Conservation (phyloP, 2,329 filamentous ascomycete genomes). For the Stromatinia cepivora region DNA sequence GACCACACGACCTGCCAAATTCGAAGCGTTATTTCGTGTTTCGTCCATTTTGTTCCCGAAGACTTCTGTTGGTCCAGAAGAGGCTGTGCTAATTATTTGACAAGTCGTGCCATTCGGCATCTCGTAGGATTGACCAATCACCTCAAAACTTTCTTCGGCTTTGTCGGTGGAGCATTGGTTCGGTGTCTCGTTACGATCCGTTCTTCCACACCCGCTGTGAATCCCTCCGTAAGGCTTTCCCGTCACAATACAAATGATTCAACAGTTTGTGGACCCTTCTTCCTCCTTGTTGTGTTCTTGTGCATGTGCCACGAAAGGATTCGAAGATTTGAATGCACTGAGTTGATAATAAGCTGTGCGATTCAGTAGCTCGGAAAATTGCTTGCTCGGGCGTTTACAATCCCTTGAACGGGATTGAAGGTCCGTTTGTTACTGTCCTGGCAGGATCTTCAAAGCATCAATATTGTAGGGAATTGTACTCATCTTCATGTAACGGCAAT, state of each 20-base stretch:
- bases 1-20: background rate
- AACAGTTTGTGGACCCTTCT: background rate
- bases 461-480: background rate
- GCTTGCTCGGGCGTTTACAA: background rate
- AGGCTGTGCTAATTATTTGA: background rate
- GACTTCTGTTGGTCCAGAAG: background rate
- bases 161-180: background rate
- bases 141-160: background rate
- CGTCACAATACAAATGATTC: background rate
- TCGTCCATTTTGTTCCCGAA: background rate
- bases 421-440: background rate
- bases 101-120: background rate
- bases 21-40: background rate
- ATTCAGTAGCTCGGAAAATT: background rate
- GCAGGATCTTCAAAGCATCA: background rate
- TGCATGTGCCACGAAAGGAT: background rate
- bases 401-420: background rate
- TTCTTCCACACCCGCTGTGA: background rate
- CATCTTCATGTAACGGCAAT: background rate
- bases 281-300: background rate
- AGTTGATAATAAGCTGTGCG: background rate
- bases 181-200: slow-evolving; percentile 5
- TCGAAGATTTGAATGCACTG: background rate
- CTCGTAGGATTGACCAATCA: slow-evolving; percentile 12
- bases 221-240: slow-evolving; percentile 2